These are phyloP conservation scores for Gentiana macrophylla DNA, from an alignment of 257 asterid genomes.

Conservation along the genomic window DNA sequence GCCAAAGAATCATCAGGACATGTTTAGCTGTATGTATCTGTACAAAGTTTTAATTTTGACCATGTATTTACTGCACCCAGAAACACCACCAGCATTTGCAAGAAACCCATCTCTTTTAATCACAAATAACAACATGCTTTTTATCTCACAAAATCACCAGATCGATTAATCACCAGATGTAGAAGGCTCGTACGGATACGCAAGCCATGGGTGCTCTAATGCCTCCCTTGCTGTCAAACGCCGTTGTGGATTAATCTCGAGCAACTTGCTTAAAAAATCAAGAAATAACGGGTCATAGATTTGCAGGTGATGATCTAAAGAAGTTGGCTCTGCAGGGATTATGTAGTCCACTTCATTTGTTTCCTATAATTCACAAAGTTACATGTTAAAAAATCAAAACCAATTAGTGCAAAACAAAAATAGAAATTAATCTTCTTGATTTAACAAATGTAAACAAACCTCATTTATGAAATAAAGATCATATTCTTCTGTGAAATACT, in stretches of 20 bases:
- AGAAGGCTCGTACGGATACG: slow-evolving; percentile 24
- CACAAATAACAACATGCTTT: neutral
- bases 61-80: neutral
- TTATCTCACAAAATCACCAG: neutral
- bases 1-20: too few relatives aligned
- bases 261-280: slow-evolving; percentile 49
- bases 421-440: too few relatives aligned
- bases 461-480: slow-evolving; percentile 55
- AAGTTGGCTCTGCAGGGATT: slow-evolving; percentile 45
- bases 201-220: slow-evolving; percentile 74
- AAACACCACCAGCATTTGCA: neutral
- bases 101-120: too few relatives aligned
- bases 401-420: neutral
- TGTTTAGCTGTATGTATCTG: neutral
- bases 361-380: slow-evolving; percentile 26
- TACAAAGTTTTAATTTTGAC: neutral
- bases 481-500: slow-evolving; percentile 74
- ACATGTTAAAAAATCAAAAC: neutral
- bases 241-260: slow-evolving; percentile 58
- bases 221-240: slow-evolving; percentile 75
- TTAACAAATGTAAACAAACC: slow-evolving; percentile 31
- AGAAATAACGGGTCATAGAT: slow-evolving; percentile 44
- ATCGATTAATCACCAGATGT: slow-evolving; percentile 13
- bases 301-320: slow-evolving; percentile 65
- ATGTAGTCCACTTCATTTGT: slow-evolving; percentile 59